These are phyloP conservation scores for Clonostachys chloroleuca DNA, from an alignment of 2,329 filamentous ascomycete species.

Conservation along the genomic window DNA sequence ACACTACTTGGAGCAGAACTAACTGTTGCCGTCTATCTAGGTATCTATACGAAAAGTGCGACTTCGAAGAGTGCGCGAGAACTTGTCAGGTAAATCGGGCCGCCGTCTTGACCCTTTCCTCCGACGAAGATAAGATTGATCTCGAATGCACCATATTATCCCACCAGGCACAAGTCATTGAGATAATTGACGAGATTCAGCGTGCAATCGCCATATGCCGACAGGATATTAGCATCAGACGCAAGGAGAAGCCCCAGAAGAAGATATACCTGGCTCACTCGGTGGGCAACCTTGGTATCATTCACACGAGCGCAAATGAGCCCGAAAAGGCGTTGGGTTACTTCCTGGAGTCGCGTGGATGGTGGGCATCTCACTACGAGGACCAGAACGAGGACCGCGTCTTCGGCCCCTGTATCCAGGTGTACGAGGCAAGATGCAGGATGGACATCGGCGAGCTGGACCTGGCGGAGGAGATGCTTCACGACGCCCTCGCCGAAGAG, in stretches of 20 bases:
- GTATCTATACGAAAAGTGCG: slow-evolving; percentile 1
- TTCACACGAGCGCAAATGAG: background rate
- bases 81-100: background rate
- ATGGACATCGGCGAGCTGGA: background rate
- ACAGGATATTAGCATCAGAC: background rate
- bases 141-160: background rate
- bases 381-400: background rate
- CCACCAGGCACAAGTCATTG: background rate
- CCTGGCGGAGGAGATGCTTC: background rate
- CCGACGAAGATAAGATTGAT: background rate
- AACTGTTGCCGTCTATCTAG: background rate
- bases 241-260: background rate
- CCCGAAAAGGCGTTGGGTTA: background rate
- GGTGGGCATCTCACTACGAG: background rate
- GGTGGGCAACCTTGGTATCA: background rate
- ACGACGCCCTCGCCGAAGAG: background rate
- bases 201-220: background rate
- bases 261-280: background rate
- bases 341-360: background rate
- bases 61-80: background rate
- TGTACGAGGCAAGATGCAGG: background rate
- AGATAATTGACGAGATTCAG: background rate
- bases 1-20: no score
- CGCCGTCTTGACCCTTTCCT: background rate
- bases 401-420: background rate